A percentile compares a stretch with the other conserved stretches of the same genome.
Conservation (phyloP, 2,329 filamentous ascomycete species). For the Ophioceras dolichostomum region DNA sequence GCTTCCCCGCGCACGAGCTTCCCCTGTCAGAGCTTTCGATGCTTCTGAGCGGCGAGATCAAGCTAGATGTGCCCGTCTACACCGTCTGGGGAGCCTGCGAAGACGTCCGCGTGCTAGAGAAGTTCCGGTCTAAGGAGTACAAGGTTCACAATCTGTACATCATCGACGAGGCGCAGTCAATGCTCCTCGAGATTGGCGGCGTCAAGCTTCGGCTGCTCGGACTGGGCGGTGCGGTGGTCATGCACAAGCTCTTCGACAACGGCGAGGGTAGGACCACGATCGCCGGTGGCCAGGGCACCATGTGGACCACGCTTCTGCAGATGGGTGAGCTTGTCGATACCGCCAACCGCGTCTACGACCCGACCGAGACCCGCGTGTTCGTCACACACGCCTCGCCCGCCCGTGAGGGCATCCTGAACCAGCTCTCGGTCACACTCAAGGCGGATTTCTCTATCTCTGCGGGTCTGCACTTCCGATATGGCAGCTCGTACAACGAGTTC, state of each 20-base stretch:
- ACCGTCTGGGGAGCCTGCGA: slow-evolving; percentile 99
- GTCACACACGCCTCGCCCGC: slow-evolving; percentile 95
- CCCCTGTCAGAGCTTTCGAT: slow-evolving; percentile 86
- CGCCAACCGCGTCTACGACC: slow-evolving; percentile 95
- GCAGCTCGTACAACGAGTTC: slow-evolving; percentile 99
- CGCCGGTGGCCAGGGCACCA: slow-evolving; percentile 93
- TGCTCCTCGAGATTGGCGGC: slow-evolving; percentile 86
- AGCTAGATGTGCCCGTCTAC: slow-evolving; percentile 92
- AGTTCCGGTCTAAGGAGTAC: slow-evolving; percentile 95
- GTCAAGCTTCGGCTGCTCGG: slow-evolving; percentile 92
- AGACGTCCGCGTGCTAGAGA: slow-evolving; percentile 93
- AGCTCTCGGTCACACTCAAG: slow-evolving; percentile 93
- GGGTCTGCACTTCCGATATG: slow-evolving; percentile 94
- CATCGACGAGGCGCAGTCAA: slow-evolving; percentile 94
- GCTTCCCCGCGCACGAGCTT: slow-evolving; percentile 69
- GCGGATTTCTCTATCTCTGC: slow-evolving; percentile 97
- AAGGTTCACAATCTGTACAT: slow-evolving; percentile 96
- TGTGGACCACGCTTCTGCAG: slow-evolving; percentile 97
- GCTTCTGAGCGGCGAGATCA: slow-evolving; percentile 78
- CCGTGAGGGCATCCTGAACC: slow-evolving; percentile 90
- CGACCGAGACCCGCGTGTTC: slow-evolving; percentile 92
- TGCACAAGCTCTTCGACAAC: slow-evolving; percentile 99
- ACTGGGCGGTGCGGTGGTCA: slow-evolving; percentile 90
- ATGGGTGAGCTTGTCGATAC: slow-evolving; percentile 98
- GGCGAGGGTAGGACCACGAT: slow-evolving; percentile 96